Evolutionary conservation across 768 basidiomycete species (phyloP).

Genomic region (Mycena galericulata): DNA sequence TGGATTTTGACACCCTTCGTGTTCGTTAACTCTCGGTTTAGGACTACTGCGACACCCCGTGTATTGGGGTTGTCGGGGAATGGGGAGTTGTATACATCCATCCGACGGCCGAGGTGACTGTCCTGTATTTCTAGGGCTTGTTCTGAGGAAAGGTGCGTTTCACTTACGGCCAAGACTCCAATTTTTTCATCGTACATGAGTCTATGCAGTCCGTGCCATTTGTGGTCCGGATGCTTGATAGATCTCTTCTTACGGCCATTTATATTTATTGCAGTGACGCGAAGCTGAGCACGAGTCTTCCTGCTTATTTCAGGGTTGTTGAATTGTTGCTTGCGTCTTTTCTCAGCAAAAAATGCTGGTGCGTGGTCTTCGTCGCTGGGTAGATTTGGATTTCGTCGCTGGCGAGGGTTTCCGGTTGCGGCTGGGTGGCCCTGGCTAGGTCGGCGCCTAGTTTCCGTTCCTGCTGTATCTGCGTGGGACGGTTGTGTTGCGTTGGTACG

Average conservation of each 20-base stretch:
- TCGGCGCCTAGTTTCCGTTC: too few species aligned
- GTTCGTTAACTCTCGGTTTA: constrained; percentile 29
- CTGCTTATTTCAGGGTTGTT: not conserved
- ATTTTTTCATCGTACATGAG: constrained; percentile 19
- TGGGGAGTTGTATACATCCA: not conserved
- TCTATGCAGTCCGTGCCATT: constrained; percentile 17
- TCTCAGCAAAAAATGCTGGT: constrained; percentile 9
- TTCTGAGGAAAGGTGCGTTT: constrained; percentile 12
- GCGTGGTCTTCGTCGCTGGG: constrained; percentile 11
- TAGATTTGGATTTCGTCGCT: not conserved
- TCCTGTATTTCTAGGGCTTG: constrained; percentile 12
- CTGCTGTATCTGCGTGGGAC: too few species aligned
- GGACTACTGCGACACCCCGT: constrained; percentile 20
- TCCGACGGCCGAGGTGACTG: not conserved
- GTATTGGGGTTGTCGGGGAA: not conserved
- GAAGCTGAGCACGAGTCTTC: not conserved
- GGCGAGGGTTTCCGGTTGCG: not conserved
- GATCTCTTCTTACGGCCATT: not conserved
- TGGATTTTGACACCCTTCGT: not conserved
- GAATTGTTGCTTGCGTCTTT: not conserved
- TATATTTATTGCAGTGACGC: not conserved
- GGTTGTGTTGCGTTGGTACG: too few species aligned
- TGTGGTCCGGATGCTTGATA: not conserved
- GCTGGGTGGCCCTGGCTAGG: too few species aligned
- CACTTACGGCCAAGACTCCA: not conserved